Conservation (phyloP, 2,329 filamentous ascomycete species). For the Ambrosiella cleistominuta region DNA sequence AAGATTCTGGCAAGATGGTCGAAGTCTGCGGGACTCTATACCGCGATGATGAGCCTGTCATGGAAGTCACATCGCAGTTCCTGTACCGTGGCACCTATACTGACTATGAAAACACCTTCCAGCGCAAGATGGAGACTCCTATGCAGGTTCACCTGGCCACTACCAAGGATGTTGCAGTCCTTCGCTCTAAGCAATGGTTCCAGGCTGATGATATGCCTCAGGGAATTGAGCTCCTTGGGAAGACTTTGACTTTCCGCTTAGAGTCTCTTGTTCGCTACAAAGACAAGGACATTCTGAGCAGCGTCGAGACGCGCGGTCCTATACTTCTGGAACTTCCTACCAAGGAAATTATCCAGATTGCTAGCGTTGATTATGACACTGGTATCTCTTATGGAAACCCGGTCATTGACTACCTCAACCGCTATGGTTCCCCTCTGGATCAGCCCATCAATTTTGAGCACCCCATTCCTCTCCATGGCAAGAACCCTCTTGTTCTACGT, state of each 20-base stretch:
- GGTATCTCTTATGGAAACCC: constrained; percentile 88
- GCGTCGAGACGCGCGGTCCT: constrained; percentile 78
- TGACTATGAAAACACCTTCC: constrained; percentile 96
- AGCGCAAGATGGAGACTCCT: constrained; percentile 87
- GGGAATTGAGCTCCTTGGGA: constrained; percentile 72
- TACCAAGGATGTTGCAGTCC: constrained; percentile 78
- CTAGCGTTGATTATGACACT: constrained; percentile 89
- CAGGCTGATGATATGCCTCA: constrained; percentile 50
- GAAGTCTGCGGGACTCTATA: constrained; percentile 97
- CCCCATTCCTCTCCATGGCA: constrained; percentile 84
- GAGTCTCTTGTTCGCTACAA: constrained; percentile 86
- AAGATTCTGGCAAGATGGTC: constrained; percentile 97
- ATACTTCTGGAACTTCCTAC: constrained; percentile 87
- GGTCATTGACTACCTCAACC: constrained; percentile 86
- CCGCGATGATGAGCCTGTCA: constrained; percentile 66
- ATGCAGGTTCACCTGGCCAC: constrained; percentile 82
- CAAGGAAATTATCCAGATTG: constrained; percentile 94
- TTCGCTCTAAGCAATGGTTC: constrained; percentile 98
- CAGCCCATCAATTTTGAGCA: constrained; percentile 97
- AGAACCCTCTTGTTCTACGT: constrained; percentile 71
- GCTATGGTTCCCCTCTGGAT: constrained; percentile 80
- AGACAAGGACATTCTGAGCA: constrained; percentile 82
- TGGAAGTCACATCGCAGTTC: constrained; percentile 98
- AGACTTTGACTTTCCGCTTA: constrained; percentile 91
- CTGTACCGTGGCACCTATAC: constrained; percentile 83